Evolutionary conservation across 106 monocot genomes (phyloP), one percentile per base, ranked within the genome.

Genomic region (Amphibolis antarctica): DNA sequence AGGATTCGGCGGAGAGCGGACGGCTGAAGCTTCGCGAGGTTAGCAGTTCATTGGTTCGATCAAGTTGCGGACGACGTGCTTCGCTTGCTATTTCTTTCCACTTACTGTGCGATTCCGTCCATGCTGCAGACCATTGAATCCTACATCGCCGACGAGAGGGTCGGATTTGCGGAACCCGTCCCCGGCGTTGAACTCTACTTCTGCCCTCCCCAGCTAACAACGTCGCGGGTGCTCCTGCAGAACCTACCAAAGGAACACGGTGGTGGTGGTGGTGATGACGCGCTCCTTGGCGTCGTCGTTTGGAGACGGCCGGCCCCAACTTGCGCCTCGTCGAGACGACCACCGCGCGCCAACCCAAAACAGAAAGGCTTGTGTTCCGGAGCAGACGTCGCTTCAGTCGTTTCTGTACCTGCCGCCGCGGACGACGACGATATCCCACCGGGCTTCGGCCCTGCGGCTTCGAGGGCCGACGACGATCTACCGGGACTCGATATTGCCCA

Each of bases 161-260:
- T 98, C 7, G 96, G 96, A 60, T 80, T 78, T 52, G 84, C 84
- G 1, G 90, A 90, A 57, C 90, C 86, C 10, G 54, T 66, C 3
- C 64, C 80, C 11, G 96, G 90, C 0, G 76, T 90, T 43, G 96
- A 98, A 55, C 62, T 98, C 5, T 98, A 98, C 78, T 64, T 90
- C 51, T 90, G 96, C 63, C 86, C 96, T 28, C 71, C 84, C 10
- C 84, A 87, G 21, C 44, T 59, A 4, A 82, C 62, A 49, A 80
- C 77, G 21, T 29, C 59, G 0, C 77, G 72, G 51, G 75, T 90
- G 55, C 72, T 96, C 15, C 63, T 20, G 5, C 65, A 23, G 48
- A 66, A 76, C 67, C 74, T 84, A 26, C 58, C 82, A 15, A 70
- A 73, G 58, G 86, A 86, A 19, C 76, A 80, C 18, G 43, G 29